A percentile compares a stretch with the other conserved stretches of the same genome.
phyloP scores from a whole-genome alignment of 129 eudicot species.

The Flaveria trinervia region DNA sequence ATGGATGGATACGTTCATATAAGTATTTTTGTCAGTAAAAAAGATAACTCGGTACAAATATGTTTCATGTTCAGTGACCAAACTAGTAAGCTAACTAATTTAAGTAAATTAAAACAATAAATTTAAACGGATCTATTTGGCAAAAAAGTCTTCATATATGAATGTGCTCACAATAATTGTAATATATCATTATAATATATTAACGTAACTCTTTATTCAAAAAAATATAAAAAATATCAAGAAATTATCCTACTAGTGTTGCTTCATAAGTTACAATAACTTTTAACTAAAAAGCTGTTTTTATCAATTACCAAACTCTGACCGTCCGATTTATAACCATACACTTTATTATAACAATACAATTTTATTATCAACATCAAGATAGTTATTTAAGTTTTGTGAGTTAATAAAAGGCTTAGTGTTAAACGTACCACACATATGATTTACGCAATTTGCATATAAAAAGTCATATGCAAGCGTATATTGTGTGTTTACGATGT shows the following conservation, averaged over 20 bases:
- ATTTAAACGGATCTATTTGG: not conserved
- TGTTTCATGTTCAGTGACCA: not conserved
- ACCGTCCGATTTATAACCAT: too few species aligned
- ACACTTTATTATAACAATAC: not conserved
- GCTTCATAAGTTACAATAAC: not conserved
- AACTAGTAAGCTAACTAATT: not conserved
- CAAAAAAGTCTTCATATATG: not conserved
- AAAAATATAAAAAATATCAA: not conserved
- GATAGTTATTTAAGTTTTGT: not conserved
- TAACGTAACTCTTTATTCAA: not conserved
- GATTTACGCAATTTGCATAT: too few species aligned
- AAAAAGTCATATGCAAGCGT: too few species aligned
- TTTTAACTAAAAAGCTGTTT: not conserved
- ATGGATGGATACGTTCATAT: too few species aligned
- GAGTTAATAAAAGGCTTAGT: slow-evolving; percentile 3
- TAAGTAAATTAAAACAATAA: not conserved
- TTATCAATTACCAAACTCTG: too few species aligned
- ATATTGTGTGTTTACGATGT: too few species aligned
- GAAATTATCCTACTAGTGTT: not conserved
- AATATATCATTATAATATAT: not conserved
- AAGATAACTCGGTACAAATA: not conserved
- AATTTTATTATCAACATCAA: not conserved
- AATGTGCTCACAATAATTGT: not conserved
- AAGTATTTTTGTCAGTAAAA: not conserved
- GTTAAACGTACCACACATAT: too few species aligned